These are phyloP conservation scores for Paramarasmius palmivorus DNA, from an alignment of 1,284 basidiomycete genomes.

Conservation along the genomic window DNA sequence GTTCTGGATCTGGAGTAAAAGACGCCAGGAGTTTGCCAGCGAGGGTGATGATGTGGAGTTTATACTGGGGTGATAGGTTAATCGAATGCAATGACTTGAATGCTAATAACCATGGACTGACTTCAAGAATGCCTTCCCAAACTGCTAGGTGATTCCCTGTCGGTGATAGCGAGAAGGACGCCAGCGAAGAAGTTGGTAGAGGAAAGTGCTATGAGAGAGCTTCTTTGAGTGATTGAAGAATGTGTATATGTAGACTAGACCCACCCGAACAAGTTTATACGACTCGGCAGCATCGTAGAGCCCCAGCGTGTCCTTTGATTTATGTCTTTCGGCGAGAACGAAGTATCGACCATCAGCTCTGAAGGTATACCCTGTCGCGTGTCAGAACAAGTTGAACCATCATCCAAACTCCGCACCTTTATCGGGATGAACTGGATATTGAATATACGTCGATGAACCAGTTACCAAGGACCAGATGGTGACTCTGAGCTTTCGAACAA, in stretches of 20 bases:
- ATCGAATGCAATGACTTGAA: too few species aligned
- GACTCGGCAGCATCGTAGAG: conserved; percentile 74
- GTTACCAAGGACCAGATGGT: conserved; percentile 79
- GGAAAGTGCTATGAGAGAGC: conserved; percentile 67
- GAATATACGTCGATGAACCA: conserved; percentile 72
- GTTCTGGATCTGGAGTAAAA: conserved; percentile 72
- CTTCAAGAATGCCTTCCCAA: conserved; percentile 83
- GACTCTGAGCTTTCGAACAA: conserved; percentile 61
- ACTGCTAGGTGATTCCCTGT: conserved; percentile 79
- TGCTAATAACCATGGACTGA: conserved; percentile 30
- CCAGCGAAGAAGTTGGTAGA: conserved; percentile 72
- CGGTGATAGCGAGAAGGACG: conserved; percentile 80
- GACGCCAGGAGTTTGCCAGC: conserved; percentile 69
- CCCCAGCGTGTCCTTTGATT: conserved; percentile 82
- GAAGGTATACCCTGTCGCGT: conserved; percentile 68
- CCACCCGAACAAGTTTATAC: conserved; percentile 75
- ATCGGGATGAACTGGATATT: conserved; percentile 77
- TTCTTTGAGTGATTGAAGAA: conserved; percentile 20
- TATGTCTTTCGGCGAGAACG: conserved; percentile 80
- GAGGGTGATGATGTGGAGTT: conserved; percentile 74
- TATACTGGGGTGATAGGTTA: too few species aligned
- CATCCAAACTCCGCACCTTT: conserved; percentile 46
- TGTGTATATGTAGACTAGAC: conserved; percentile 23
- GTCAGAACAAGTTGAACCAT: not conserved
- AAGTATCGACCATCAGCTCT: conserved; percentile 80